Base-by-base conservation (phyloP, 2,329 filamentous ascomycete species). In the Emmonsiellopsis sp. region DNA sequence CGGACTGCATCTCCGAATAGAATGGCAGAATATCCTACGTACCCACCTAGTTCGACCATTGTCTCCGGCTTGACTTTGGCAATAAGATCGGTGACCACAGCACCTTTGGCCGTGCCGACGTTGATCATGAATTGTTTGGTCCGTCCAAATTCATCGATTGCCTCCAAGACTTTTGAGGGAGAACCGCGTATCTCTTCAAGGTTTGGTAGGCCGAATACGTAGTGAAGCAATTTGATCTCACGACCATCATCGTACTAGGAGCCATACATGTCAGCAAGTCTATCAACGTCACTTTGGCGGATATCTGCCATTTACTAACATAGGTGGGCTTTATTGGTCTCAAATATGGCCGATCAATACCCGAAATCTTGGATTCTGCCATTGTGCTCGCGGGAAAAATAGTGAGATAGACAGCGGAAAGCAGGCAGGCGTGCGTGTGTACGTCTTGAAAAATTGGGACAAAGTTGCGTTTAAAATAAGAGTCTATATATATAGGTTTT, bases 1-100 rank as follows among this genome's bases (percentile, higher is more conserved):
- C 79, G 79, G 13, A 88, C 72, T 0, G 84, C 83, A 37, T 82
- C 76, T 44, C 81, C 86, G 63, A 91, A 92, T 1, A 89, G 75
- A 55, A 93, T 82, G 55, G 84, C 84, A 0, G 87, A 92, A 73
- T 93, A 93, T 42, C 88, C 88, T 16, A 90, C 78, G 67, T 92
- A 93, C 48, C 86, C 85, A 46, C 89, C 88, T 0, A 93, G 76
- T 65, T 94, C 88, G 46, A 92, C 80, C 82, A 90, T 87, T 2
- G 76, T 76, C 52, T 80, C 68, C 0, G 86, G 87, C 65, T 85
- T 86, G 47, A 78, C 72, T 57, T 86, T 74, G 16, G 74, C 73
- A 55, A 93, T 90, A 40, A 91, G 68, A 32, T 86, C 77, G 7
- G 78, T 78, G 1, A 92, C 81, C 51, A 89, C 84, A 57, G 76